Conservation (phyloP, 305 asterid genomes). For the Fraxinus paxiana region DNA sequence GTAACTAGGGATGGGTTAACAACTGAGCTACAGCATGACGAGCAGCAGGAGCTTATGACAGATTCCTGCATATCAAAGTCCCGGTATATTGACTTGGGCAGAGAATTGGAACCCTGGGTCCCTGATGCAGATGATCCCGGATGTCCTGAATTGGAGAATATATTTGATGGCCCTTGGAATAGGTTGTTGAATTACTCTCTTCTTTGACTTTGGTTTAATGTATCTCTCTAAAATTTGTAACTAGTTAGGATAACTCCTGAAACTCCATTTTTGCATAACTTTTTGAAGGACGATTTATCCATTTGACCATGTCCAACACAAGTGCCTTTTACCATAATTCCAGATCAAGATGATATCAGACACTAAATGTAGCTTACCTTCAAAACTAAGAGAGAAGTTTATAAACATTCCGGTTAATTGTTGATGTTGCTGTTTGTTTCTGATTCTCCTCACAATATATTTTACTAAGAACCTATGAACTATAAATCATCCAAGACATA, state of each 20-base stretch:
- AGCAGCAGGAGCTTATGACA: slow-evolving; percentile 71
- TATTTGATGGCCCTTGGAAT: slow-evolving; percentile 77
- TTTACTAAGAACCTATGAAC: neutral
- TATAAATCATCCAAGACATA: slow-evolving; percentile 8
- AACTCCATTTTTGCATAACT: neutral
- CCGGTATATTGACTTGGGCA: slow-evolving; percentile 53
- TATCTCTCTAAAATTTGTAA: neutral
- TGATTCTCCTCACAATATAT: neutral
- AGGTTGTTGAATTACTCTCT: slow-evolving; percentile 45
- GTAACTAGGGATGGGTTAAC: slow-evolving; percentile 57
- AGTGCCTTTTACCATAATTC: neutral
- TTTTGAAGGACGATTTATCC: neutral
- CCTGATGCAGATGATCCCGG: slow-evolving; percentile 76
- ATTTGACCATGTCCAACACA: neutral
- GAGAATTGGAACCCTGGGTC: slow-evolving; percentile 89
- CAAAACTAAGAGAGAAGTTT: slow-evolving; percentile 4
- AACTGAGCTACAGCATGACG: slow-evolving; percentile 55
- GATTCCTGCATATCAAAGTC: slow-evolving; percentile 88
- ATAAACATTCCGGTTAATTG: neutral
- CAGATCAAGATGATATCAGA: neutral
- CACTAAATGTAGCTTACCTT: neutral
- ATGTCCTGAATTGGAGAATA: slow-evolving; percentile 69
- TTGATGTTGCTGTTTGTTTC: neutral
- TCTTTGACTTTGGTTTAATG: slow-evolving; percentile 18
- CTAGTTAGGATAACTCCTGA: neutral